Evolutionary conservation across 2,329 filamentous ascomycete species (phyloP), one percentile per base, ranked within the genome.

Genomic region (Claviceps monticola): DNA sequence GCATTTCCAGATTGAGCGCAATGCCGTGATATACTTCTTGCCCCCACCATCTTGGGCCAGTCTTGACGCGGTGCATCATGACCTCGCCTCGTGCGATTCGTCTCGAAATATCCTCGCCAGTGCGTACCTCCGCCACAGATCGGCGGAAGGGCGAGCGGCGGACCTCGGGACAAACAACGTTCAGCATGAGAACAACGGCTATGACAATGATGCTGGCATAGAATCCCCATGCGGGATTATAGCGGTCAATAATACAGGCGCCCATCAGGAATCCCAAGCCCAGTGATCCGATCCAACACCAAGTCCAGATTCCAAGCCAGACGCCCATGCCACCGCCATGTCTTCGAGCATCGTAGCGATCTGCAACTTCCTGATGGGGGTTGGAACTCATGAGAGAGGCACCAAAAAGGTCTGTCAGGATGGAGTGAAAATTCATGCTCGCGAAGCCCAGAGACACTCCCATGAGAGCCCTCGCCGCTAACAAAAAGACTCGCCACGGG

Each of bases 221-320:
- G 63, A 90, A 86, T 0, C 86, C 86, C 84, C 83, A 89, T 1
- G 78, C 76, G 2, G 86, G 84, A 50, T 76, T 74, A 37, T 82
- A 64, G 9, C 64, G 66, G 56, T 83, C 78, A 58, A 89, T 87
- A 58, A 89, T 78, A 39, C 74, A 68, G 11, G 84, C 84, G 3
- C 86, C 86, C 41, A 86, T 71, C 53, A 86, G 68, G 60, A 89
- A 90, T 0, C 86, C 86, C 39, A 88, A 62, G 0, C 80, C 79
- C 21, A 89, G 72, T 21, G 84, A 86, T 5, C 82, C 83, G 58
- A 86, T 80, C 65, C 79, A 86, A 62, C 83, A 86, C 80, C 83
- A 90, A 0, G 83, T 82, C 84, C 85, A 89, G 51, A 86, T 73
- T 1, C 84, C 83, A 9, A 88, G 72, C 86, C 86, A 90, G n/a